These are phyloP conservation scores for Coemansia sp. DNA, from an alignment of 192 early-diverging fungal genomes.

Conservation along the genomic window DNA sequence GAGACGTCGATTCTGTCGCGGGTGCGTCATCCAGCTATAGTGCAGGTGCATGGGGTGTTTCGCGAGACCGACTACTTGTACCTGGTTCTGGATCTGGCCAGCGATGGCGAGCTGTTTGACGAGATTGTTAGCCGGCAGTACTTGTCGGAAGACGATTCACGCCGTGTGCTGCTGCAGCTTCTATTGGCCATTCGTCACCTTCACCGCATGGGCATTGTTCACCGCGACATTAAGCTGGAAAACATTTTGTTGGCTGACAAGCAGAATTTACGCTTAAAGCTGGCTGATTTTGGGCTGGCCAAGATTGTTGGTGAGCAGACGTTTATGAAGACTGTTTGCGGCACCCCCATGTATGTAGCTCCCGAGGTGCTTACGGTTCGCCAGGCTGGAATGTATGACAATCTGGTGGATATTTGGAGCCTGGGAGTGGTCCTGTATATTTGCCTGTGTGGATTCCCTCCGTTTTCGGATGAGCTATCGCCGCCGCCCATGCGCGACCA, in stretches of 20 bases:
- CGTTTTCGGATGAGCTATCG: slow-evolving; percentile 69
- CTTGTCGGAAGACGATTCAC: slow-evolving; percentile 74
- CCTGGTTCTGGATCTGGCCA: slow-evolving; percentile 59
- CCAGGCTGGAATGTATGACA: slow-evolving; percentile 69
- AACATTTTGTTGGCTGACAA: slow-evolving; percentile 69
- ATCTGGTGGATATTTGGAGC: slow-evolving; percentile 89
- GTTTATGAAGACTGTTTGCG: slow-evolving; percentile 85
- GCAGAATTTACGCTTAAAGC: slow-evolving; percentile 68
- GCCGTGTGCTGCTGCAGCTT: slow-evolving; percentile 76
- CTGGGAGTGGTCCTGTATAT: slow-evolving; percentile 94
- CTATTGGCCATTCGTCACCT: slow-evolving; percentile 72
- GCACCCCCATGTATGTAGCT: slow-evolving; percentile 87
- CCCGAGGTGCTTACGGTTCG: slow-evolving; percentile 83
- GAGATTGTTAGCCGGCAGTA: slow-evolving; percentile 75
- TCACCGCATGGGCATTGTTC: slow-evolving; percentile 65
- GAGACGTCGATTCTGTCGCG: slow-evolving; percentile 53
- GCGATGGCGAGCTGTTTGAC: slow-evolving; percentile 92
- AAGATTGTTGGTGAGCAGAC: slow-evolving; percentile 69
- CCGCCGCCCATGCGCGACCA: slow-evolving; percentile 63
- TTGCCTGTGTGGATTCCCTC: slow-evolving; percentile 83
- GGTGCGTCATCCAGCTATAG: slow-evolving; percentile 47
- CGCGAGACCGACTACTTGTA: slow-evolving; percentile 51
- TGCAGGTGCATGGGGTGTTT: slow-evolving; percentile 51
- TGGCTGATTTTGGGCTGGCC: slow-evolving; percentile 95
- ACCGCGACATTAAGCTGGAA: slow-evolving; percentile 81